phyloP scores from a whole-genome alignment of 208 protist species.

The Porcisia hertigi region DNA sequence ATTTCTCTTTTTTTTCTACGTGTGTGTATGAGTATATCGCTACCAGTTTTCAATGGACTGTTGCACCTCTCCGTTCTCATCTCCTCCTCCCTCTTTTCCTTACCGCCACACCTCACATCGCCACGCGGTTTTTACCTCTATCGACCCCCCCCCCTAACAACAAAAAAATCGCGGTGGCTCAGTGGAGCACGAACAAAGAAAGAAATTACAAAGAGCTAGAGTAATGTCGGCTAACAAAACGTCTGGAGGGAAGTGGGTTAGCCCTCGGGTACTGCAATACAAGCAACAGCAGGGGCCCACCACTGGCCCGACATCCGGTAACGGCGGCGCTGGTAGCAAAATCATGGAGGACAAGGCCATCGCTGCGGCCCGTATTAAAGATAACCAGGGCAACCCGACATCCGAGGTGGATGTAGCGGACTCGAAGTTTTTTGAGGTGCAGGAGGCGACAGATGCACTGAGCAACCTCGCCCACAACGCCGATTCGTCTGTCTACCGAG shows the following conservation, averaged over 20 bases:
- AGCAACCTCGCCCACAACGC: slow-evolving; percentile 83
- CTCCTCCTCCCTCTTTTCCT: neutral
- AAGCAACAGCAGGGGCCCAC: slow-evolving; percentile 39
- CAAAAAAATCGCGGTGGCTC: neutral
- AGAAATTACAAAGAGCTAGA: neutral
- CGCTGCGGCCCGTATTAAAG: slow-evolving; percentile 42
- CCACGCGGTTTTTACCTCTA: neutral
- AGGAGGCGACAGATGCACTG: slow-evolving; percentile 81
- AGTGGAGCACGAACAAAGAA: neutral
- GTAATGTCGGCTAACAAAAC: slow-evolving; percentile 11
- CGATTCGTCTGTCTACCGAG: slow-evolving; percentile 31
- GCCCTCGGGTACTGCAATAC: slow-evolving; percentile 34
- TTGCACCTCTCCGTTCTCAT: neutral
- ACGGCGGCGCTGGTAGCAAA: slow-evolving; percentile 31
- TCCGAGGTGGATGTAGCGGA: slow-evolving; percentile 44
- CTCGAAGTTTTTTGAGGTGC: slow-evolving; percentile 70
- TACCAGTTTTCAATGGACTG: neutral
- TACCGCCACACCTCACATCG: neutral
- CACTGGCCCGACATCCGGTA: slow-evolving; percentile 19
- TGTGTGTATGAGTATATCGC: neutral
- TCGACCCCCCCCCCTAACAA: neutral
- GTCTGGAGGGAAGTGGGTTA: slow-evolving; percentile 33
- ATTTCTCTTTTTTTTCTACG: neutral
- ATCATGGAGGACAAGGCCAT: slow-evolving; percentile 62
- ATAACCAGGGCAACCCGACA: slow-evolving; percentile 23